Base-by-base conservation (phyloP, 2,329 filamentous ascomycete species). In the Plenodomus lindquistii region DNA sequence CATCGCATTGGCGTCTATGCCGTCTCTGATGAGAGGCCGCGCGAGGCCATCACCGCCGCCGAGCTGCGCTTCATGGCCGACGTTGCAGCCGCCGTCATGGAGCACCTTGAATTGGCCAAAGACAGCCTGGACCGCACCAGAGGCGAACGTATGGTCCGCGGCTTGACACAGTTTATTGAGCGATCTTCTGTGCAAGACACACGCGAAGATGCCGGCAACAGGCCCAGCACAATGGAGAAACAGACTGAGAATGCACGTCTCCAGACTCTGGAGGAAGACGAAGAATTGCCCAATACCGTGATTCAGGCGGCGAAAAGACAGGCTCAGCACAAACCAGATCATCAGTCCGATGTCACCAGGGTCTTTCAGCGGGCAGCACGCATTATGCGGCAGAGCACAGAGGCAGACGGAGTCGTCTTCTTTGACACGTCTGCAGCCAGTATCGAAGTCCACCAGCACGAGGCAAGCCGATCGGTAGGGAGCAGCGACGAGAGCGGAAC, bases 311-410 rank as follows among this genome's bases (percentile, higher is more conserved):
- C 53, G 3, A 46, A 40, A 39, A 60, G 53, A 36, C 55, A 57
- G 27, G 48, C 58, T 21, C 59, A 60, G 34, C 60, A 54, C 42
- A 65, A 62, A 48, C 46, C 44, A 16, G 60, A 67, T n/a, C 15
- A 44, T 19, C 62, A 66, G 21, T 58, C 55, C 5, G 63, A 61
- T 42, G 54, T 52, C 20, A 57, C 55, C 22, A 64, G 59, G n/a
- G 63, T 71, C 29, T 71, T 69, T 37, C 66, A 70, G 27, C 47
- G 67, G n/a, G 69, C 69, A 9, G 68, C 68, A 11, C 64, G 64
- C 16, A 68, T 71, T 21, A 67, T 72, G 35, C 65, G 66, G 7
- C 60, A 71, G 29, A 67, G 61, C 3, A 67, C 60, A 9, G 56
- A 65, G 16, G 57, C 66, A 2, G 67, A 70, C 37, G 69, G 69